Percentiles rank a stretch among this genome's conserved stretches.
Conservation (phyloP, 2,329 filamentous ascomycete genomes). For the Bipolaris zeicola region DNA sequence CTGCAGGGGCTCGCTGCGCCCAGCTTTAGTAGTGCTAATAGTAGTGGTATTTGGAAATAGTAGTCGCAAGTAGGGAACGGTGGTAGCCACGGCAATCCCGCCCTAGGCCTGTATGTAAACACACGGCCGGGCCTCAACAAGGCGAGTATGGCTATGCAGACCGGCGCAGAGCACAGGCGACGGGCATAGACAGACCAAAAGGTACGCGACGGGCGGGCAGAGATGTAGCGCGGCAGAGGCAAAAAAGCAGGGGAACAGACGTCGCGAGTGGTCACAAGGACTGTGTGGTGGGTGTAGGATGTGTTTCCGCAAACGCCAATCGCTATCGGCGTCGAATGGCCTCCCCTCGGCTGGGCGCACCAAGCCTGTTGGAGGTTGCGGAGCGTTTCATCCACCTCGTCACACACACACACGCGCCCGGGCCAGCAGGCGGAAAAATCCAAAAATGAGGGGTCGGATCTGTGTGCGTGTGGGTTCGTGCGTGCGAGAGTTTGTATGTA, state of each 20-base stretch:
- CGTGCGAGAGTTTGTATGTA: background rate
- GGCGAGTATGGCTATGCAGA: constrained; percentile 22
- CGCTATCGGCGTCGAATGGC: constrained; percentile 28
- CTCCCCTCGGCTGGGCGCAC: constrained; percentile 26
- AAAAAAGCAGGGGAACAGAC: constrained; percentile 20
- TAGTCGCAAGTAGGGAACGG: constrained; percentile 15
- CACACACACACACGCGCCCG: constrained; percentile 26
- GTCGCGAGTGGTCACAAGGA: constrained; percentile 35
- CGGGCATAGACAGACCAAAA: constrained; percentile 7
- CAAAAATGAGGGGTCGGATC: constrained; percentile 31
- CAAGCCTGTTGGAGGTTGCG: constrained; percentile 31
- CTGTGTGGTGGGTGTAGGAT: constrained; percentile 17
- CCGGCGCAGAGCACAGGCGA: constrained; percentile 15
- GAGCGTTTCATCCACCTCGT: constrained; percentile 36
- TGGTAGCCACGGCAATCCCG: constrained; percentile 14
- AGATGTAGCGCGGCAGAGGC: constrained; percentile 20
- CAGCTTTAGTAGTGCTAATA: constrained; percentile 24
- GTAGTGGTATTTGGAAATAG: constrained; percentile 12
- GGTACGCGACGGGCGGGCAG: constrained; percentile 17
- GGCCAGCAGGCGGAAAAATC: constrained; percentile 28
- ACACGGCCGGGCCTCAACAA: constrained; percentile 12
- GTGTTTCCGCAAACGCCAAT: constrained; percentile 26
- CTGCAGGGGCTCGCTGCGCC: constrained; percentile 27
- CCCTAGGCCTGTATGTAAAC: constrained; percentile 18
- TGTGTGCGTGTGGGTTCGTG: constrained; percentile 21